Conservation (phyloP, 139 green algal genomes). For the Picochlorum costavermella region DNA sequence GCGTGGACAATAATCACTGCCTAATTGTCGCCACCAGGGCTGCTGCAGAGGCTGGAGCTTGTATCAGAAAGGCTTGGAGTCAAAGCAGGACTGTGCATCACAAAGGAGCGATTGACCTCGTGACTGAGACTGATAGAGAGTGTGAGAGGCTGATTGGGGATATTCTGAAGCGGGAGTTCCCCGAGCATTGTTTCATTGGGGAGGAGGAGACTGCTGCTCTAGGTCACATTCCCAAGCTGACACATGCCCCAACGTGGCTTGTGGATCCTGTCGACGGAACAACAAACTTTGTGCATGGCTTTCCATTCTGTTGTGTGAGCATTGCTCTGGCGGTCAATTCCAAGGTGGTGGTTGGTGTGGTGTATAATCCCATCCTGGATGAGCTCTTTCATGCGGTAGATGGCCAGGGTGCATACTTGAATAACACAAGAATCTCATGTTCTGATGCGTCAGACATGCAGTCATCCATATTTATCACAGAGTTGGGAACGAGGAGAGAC, state of each 20-base stretch:
- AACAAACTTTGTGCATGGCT: conserved; percentile 98
- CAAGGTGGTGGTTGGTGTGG: conserved; percentile 79
- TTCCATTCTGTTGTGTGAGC: conserved; percentile 87
- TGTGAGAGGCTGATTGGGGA: conserved; percentile 63
- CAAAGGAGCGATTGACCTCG: conserved; percentile 72
- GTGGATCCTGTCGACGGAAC: conserved; percentile 74
- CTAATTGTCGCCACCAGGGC: conserved; percentile 23
- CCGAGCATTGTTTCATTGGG: conserved; percentile 70
- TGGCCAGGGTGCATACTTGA: conserved; percentile 67
- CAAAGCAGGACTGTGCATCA: conserved; percentile 30
- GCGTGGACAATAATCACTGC: conserved; percentile 13
- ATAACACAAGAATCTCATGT: conserved; percentile 55
- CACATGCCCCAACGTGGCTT: conserved; percentile 90
- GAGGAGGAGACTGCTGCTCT: conserved; percentile 52
- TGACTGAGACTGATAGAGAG: conserved; percentile 91
- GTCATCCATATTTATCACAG: conserved; percentile 71
- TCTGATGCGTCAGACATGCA: conserved; percentile 44
- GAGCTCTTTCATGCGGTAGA: conserved; percentile 64
- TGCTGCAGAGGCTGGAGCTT: conserved; percentile 25
- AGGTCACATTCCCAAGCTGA: conserved; percentile 46
- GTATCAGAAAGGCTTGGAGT: conserved; percentile 33
- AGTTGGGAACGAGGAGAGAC: conserved; percentile 69
- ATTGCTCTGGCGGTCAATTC: conserved; percentile 67
- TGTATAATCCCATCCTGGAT: conserved; percentile 88
- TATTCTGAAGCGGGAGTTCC: conserved; percentile 53